Base-by-base conservation (phyloP, 2,329 filamentous ascomycete genomes). In the Pezicula rhizophila region DNA sequence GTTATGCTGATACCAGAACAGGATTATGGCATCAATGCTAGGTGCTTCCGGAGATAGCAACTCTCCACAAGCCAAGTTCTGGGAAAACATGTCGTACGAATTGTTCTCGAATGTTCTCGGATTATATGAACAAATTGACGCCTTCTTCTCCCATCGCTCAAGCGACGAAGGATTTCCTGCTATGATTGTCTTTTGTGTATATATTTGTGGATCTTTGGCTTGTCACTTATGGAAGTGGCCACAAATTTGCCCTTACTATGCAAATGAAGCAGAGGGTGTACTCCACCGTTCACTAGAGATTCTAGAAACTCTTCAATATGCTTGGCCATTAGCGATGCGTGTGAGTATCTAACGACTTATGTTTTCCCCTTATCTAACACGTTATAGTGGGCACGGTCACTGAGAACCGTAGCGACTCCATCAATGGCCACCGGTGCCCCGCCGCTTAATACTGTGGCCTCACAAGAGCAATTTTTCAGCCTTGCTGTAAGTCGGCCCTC, bases 131-230 rank as follows among this genome's bases (percentile, higher is more conserved):
- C 64, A 68, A 48, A 64, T 70, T 40, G 60, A 64, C 8, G 64
- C 63, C 4, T 67, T 59, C 46, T 63, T 64, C 37, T 51, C 52
- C 18, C 53, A 63, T 44, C 56, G 64, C 3, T 51, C 57, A 5
- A 52, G 46, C 8, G 62, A 59, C n/a, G 58, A 68, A 38, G 6
- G 64, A 60, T 45, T 52, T 42, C 50, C 52, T 4, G 40, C 52
- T 7, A 66, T 70, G 20, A 59, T 70, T 6, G 67, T 67, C 8
- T 70, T 70, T 42, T 70, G 67, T 45, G 61, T 66, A 34, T 70
- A 70, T 54, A 63, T 68, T 42, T 70, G 67, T 50, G 68, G 67
- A 8, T 69, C 66, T 1, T 56, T 70, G n/a, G 61, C 53, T n/a
- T 48, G 61, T 11, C 61, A 64, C 40, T 59, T 68, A 2, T 62